Evolutionary conservation across 345 rosid genomes (phyloP), one percentile per base, ranked within the genome.

Genomic region (Orychophragmus violaceus): DNA sequence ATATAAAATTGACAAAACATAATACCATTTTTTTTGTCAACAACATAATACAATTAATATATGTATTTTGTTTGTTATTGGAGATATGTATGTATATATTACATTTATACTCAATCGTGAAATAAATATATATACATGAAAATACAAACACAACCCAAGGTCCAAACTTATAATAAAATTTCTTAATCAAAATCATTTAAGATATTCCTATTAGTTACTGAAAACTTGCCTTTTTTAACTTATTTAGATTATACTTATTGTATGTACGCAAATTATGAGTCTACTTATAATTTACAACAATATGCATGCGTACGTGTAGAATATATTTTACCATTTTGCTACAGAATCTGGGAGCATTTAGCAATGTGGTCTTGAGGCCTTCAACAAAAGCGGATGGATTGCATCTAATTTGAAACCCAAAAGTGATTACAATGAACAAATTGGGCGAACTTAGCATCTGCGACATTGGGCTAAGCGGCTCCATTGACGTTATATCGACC

Each of bases 371-470:
- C 58, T 16, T 28, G 58, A 53, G 2, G 36, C 58, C 58, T 28
- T 53, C 58, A 28, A 53, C n/a, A 53, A 53, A 14, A 8, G n/a
- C 13, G 8, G 37, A 53, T 28, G 58, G n/a, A 37, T 28, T 53
- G 58, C 58, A 53, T 53, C 12, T 28, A 28, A 18, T 9, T 16
- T 53, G 16, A 28, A 28, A 53, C n/a, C 58, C 58, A 53, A 53
- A 53, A 28, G 59, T 53, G 3, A 53, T 53, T n/a, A 53, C 59
- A 28, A 53, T 53, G 37, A 53, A 53, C 37, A 53, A 29, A 16
- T 29, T 53, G 9, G 59, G 59, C 8, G 59, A 53, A 53, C 59
- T 53, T 53, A 53, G n/a, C 59, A 53, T 53, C 59, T 53, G 59
- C 3, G 59, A 53, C 59, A 53, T 53, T 29, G 59, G 59, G 37